Evolutionary conservation across 164 flowering plant species (phyloP).

Genomic region (Vitis riparia): DNA sequence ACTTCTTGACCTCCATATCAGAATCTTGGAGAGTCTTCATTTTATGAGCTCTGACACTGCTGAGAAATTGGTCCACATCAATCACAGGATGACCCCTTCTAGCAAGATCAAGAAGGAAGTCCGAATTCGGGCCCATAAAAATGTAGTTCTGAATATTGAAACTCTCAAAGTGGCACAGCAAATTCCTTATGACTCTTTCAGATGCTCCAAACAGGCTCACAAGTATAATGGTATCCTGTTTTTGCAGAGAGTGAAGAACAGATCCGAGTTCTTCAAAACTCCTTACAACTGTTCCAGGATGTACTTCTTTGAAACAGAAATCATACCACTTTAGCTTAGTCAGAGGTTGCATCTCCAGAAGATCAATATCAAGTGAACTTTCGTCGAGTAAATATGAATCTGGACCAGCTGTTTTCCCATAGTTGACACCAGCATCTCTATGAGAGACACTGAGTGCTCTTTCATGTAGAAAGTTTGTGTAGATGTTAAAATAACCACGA

Average conservation of each 20-base stretch:
- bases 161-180: constrained; percentile 86
- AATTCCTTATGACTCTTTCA: constrained; percentile 40
- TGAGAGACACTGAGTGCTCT: constrained; percentile 88
- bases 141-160: constrained; percentile 60
- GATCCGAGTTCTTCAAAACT: constrained; percentile 50
- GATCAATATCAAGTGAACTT: constrained; percentile 45
- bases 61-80: constrained; percentile 42
- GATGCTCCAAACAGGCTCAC: constrained; percentile 49
- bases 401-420: constrained; percentile 94
- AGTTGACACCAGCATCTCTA: constrained; percentile 94
- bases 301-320: constrained; percentile 83
- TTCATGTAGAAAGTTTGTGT: constrained; percentile 72
- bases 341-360: constrained; percentile 54
- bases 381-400: constrained; percentile 71
- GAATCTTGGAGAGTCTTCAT: constrained; percentile 27
- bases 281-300: constrained; percentile 55
- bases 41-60: constrained; percentile 24
- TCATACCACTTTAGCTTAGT: constrained; percentile 83
- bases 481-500: constrained; percentile 83
- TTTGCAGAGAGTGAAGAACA: constrained; percentile 59
- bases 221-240: constrained; percentile 46
- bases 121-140: constrained; percentile 54
- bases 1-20: constrained; percentile 27
- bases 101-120: constrained; percentile 60
- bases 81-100: constrained; percentile 87